Percentiles rank a stretch among this genome's conserved stretches.
These are phyloP conservation scores for Phytophthora tubulina DNA, from an alignment of 352 stramenopile species.

Conservation along the genomic window DNA sequence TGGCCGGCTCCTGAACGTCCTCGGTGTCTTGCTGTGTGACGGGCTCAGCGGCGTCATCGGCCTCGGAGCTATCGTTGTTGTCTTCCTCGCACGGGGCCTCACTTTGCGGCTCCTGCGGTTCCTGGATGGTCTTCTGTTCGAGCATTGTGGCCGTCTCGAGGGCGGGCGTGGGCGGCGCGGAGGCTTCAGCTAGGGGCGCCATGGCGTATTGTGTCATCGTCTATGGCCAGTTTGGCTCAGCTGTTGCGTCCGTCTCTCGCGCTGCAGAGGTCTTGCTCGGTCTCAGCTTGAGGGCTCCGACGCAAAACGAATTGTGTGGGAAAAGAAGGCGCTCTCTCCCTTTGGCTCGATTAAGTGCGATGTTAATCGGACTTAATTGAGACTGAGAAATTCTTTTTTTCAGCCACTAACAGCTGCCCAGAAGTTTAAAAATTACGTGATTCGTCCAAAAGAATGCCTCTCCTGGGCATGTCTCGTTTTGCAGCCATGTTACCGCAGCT, in stretches of 20 bases:
- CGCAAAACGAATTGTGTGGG: conserved; percentile 42
- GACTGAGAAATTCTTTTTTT: conserved; percentile 25
- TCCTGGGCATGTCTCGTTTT: conserved; percentile 29
- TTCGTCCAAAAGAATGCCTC: conserved; percentile 17
- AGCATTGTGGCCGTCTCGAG: conserved; percentile 29
- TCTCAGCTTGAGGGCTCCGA: conserved; percentile 20
- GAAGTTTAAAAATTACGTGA: background rate
- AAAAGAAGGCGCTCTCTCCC: conserved; percentile 31
- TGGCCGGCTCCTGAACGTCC: conserved; percentile 24
- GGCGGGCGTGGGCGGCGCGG: background rate
- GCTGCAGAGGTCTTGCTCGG: conserved; percentile 2
- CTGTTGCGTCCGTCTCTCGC: conserved; percentile 31
- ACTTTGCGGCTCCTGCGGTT: conserved; percentile 29
- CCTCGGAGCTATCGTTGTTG: conserved; percentile 11
- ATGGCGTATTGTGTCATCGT: conserved; percentile 40
- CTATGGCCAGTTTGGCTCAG: conserved; percentile 35
- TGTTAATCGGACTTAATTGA: background rate
- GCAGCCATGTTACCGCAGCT: background rate
- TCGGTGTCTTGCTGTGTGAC: conserved; percentile 16
- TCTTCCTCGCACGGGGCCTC: conserved; percentile 42
- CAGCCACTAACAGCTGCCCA: conserved; percentile 7
- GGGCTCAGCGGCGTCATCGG: conserved; percentile 12
- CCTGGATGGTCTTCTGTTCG: conserved; percentile 35
- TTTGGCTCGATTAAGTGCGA: conserved; percentile 4
- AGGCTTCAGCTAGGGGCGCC: conserved; percentile 45